Conservation (phyloP, 768 basidiomycete species). For the Leucosporidium creatinivorum region DNA sequence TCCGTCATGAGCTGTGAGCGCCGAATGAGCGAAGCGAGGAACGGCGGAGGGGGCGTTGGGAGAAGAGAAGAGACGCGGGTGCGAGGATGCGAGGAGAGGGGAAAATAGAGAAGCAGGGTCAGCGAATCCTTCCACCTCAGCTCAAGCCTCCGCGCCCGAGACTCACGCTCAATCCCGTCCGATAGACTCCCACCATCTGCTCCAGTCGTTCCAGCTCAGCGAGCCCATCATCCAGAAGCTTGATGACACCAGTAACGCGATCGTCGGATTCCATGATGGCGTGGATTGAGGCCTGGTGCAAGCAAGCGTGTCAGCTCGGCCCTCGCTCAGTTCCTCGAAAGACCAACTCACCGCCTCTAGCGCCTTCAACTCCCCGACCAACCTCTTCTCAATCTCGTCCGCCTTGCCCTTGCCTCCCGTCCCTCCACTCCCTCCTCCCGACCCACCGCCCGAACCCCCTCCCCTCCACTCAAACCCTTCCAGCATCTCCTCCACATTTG, state of each 20-base stretch:
- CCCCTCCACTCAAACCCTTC: constrained; percentile 94
- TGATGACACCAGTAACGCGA: constrained; percentile 72
- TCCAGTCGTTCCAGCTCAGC: constrained; percentile 85
- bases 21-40: not conserved
- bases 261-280: constrained; percentile 96
- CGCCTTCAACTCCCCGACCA: constrained; percentile 83
- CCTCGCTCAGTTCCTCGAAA: not conserved
- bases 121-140: not conserved
- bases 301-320: not conserved
- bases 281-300: constrained; percentile 79
- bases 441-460: constrained; percentile 14
- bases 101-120: too few relatives aligned
- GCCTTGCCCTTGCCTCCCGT: constrained; percentile 62
- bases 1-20: constrained; percentile 72
- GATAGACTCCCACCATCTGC: constrained; percentile 79
- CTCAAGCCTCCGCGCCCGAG: not conserved
- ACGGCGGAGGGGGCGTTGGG: too few relatives aligned
- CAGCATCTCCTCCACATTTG: constrained; percentile 95
- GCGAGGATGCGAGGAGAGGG: not conserved
- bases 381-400: constrained; percentile 81
- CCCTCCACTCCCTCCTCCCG: constrained; percentile 30
- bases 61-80: too few relatives aligned
- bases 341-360: constrained; percentile 67
- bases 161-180: constrained; percentile 87
- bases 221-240: constrained; percentile 80